Percentiles rank a stretch among this genome's conserved stretches.
phyloP scores from a whole-genome alignment of 2,329 filamentous ascomycete species.

The Ascochyta lentis region DNA sequence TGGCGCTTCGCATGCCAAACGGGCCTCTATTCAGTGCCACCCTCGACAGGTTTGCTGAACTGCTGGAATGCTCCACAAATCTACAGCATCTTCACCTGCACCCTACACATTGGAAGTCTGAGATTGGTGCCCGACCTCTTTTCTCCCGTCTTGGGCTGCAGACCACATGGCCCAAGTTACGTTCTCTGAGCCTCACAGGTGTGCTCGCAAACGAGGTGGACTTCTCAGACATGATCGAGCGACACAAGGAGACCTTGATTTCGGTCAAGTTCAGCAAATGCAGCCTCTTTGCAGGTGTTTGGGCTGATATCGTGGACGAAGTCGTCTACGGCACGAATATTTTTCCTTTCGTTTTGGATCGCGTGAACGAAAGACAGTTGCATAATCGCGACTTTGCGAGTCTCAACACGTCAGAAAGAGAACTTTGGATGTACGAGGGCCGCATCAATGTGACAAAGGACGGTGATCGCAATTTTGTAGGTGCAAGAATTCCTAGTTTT shows the following conservation, averaged over 20 bases:
- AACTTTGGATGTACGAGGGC: conserved; percentile 22
- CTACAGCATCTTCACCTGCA: conserved; percentile 28
- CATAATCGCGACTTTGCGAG: neutral
- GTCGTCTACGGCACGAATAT: conserved; percentile 30
- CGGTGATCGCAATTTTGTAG: conserved; percentile 26
- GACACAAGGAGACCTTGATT: conserved; percentile 30
- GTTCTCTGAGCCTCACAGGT: conserved; percentile 28
- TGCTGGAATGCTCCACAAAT: conserved; percentile 25
- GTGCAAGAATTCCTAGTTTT: neutral
- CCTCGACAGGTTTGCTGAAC: conserved; percentile 24
- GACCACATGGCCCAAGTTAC: conserved; percentile 32
- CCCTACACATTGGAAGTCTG: conserved; percentile 18
- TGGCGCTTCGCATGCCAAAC: conserved; percentile 12
- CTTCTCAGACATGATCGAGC: conserved; percentile 23
- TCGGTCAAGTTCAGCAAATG: conserved; percentile 22
- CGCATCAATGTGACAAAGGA: conserved; percentile 5
- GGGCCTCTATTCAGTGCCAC: neutral
- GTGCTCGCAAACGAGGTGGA: conserved; percentile 27
- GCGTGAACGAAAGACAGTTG: conserved; percentile 26
- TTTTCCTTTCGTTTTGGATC: conserved; percentile 23
- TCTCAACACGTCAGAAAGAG: neutral
- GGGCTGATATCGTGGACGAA: conserved; percentile 38
- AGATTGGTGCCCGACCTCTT: neutral
- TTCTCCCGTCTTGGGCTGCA: conserved; percentile 25
- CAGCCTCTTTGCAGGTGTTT: conserved; percentile 26